Evolutionary conservation across 768 basidiomycete species (phyloP).

Genomic region (Auricularia cornea): DNA sequence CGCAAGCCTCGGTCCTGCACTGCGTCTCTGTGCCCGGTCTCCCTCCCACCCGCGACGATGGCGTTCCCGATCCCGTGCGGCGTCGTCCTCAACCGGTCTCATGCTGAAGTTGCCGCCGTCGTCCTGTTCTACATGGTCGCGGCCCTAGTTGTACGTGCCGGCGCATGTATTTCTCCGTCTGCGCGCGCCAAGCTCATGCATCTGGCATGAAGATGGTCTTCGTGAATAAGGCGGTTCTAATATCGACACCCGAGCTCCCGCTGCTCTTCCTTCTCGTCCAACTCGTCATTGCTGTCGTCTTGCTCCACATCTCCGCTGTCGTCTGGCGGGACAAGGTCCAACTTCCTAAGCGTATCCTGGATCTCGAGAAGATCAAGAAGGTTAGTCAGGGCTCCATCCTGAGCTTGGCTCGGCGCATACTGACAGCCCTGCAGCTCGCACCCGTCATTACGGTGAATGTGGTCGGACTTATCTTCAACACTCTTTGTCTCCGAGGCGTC

Average conservation of each 20-base stretch:
- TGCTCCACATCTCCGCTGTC: slow-evolving; percentile 48
- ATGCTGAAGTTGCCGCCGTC: slow-evolving; percentile 49
- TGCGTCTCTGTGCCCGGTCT: not conserved
- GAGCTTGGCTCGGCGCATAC: not conserved
- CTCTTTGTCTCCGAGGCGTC: slow-evolving; percentile 66
- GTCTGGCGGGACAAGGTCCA: slow-evolving; percentile 37
- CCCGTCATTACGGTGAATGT: slow-evolving; percentile 63
- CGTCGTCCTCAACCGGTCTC: slow-evolving; percentile 3
- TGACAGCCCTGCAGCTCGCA: slow-evolving; percentile 27
- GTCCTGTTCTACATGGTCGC: slow-evolving; percentile 73
- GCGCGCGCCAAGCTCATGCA: slow-evolving; percentile 1
- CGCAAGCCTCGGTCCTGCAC: not conserved
- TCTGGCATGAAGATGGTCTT: slow-evolving; percentile 37
- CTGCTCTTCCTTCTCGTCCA: slow-evolving; percentile 61
- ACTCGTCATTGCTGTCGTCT: slow-evolving; percentile 56
- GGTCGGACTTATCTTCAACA: slow-evolving; percentile 72
- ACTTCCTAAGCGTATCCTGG: slow-evolving; percentile 47
- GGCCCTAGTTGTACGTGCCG: slow-evolving; percentile 55
- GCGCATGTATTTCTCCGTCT: slow-evolving; percentile 4
- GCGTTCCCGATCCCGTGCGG: not conserved
- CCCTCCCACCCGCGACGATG: not conserved
- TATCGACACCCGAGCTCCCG: slow-evolving; percentile 54
- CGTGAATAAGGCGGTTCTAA: slow-evolving; percentile 70
- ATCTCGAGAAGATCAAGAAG: slow-evolving; percentile 35
- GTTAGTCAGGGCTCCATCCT: no score